Conservation (phyloP, 495 filamentous ascomycete species). For the Xylaria grammica region DNA sequence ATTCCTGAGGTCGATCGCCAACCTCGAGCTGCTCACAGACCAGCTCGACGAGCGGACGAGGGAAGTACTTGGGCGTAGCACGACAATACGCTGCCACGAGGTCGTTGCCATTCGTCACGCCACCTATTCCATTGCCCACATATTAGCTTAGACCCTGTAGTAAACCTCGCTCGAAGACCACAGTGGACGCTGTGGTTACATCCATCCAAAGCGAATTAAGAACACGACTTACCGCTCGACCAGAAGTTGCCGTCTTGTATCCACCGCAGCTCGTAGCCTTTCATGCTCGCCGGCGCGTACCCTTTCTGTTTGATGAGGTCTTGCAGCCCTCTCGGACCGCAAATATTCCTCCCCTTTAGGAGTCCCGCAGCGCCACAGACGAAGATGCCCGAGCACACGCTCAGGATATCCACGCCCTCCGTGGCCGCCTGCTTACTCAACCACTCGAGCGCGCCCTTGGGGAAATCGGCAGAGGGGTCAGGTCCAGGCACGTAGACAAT, state of each 20-base stretch:
- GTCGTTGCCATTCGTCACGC: conserved; percentile 68
- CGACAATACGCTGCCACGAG: conserved; percentile 61
- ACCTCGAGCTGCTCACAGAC: conserved; percentile 57
- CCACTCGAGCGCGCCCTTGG: conserved; percentile 49
- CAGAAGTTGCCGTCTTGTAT: conserved; percentile 64
- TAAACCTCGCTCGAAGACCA: not conserved
- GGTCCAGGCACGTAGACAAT: conserved; percentile 60
- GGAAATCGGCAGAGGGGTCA: conserved; percentile 44
- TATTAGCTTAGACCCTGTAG: not conserved
- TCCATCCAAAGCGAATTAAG: no score
- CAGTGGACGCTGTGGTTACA: no score
- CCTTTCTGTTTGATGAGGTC: conserved; percentile 48
- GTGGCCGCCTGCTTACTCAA: conserved; percentile 46
- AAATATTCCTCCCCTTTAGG: conserved; percentile 51
- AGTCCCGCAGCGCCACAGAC: conserved; percentile 57
- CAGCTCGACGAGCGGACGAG: conserved; percentile 53
- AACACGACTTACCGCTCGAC: conserved; percentile 57
- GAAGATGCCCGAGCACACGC: conserved; percentile 60
- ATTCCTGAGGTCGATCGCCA: conserved; percentile 51
- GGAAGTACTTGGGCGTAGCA: conserved; percentile 47
- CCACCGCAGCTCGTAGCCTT: conserved; percentile 55
- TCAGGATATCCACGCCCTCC: conserved; percentile 51
- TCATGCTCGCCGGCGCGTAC: conserved; percentile 48
- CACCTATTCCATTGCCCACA: conserved; percentile 45
- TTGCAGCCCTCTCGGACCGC: conserved; percentile 59